Conservation (phyloP, 352 stramenopile genomes). For the Phytophthora vignae region DNA sequence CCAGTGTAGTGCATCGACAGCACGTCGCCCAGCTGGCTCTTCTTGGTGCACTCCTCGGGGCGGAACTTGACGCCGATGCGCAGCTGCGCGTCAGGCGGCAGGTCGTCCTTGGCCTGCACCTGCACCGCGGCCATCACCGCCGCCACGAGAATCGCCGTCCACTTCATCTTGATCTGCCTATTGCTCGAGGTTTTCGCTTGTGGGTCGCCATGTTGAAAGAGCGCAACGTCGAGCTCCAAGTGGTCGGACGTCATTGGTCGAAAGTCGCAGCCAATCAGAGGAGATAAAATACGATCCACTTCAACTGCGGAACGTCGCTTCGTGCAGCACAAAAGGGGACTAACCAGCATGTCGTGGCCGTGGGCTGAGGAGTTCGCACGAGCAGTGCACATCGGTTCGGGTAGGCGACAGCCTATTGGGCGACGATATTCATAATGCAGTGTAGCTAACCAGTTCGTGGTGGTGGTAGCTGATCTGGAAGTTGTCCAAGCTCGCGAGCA, state of each 20-base stretch:
- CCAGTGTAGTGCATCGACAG: slow-evolving; percentile 97
- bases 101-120: slow-evolving; percentile 73
- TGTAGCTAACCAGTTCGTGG: neutral
- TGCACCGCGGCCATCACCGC: slow-evolving; percentile 48
- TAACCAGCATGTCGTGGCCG: slow-evolving; percentile 14
- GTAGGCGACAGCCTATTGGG: neutral
- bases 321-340: neutral
- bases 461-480: slow-evolving; percentile 28
- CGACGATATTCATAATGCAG: neutral
- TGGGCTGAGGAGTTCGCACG: slow-evolving; percentile 56
- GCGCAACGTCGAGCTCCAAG: slow-evolving; percentile 13
- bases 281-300: slow-evolving; percentile 23
- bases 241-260: slow-evolving; percentile 53
- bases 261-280: slow-evolving; percentile 42
- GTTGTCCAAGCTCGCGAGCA: slow-evolving; percentile 22
- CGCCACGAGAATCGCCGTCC: slow-evolving; percentile 50
- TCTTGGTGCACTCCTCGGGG: slow-evolving; percentile 70
- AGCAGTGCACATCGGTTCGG: slow-evolving; percentile 38
- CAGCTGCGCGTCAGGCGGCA: slow-evolving; percentile 70
- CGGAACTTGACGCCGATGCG: slow-evolving; percentile 85
- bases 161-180: slow-evolving; percentile 58
- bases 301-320: slow-evolving; percentile 33
- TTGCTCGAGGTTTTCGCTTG: slow-evolving; percentile 24
- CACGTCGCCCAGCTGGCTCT: slow-evolving; percentile 85
- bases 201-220: slow-evolving; percentile 4